phyloP scores from a whole-genome alignment of 2,329 filamentous ascomycete species.

The Blastomyces percursus region DNA sequence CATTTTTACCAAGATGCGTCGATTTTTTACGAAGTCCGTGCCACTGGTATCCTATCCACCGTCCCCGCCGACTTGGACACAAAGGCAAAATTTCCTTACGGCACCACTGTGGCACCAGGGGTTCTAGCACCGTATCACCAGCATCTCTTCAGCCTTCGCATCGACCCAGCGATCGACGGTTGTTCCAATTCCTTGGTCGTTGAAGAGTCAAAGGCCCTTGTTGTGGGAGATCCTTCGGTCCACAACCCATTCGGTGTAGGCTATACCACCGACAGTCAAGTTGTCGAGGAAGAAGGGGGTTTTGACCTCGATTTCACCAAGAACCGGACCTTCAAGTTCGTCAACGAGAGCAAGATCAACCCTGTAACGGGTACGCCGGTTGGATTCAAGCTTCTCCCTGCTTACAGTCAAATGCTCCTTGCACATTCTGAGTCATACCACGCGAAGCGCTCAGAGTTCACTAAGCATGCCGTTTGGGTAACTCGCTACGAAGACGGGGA shows the following conservation, averaged over 20 bases:
- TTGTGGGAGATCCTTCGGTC: slow-evolving; percentile 35
- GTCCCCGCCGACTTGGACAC: slow-evolving; percentile 50
- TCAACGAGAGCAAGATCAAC: slow-evolving; percentile 44
- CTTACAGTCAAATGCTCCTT: slow-evolving; percentile 48
- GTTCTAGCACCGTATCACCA: slow-evolving; percentile 60
- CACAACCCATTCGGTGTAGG: slow-evolving; percentile 44
- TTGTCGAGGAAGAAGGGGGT: slow-evolving; percentile 38
- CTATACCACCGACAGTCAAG: slow-evolving; percentile 39
- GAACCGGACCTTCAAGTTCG: slow-evolving; percentile 48
- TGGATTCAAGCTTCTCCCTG: slow-evolving; percentile 46
- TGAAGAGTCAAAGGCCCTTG: slow-evolving; percentile 49
- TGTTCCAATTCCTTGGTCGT: slow-evolving; percentile 44
- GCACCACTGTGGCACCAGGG: slow-evolving; percentile 55
- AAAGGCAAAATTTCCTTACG: slow-evolving; percentile 46
- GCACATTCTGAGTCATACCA: slow-evolving; percentile 45
- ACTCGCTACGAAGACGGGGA: slow-evolving; percentile 43
- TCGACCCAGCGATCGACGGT: slow-evolving; percentile 50
- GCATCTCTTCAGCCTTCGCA: slow-evolving; percentile 60
- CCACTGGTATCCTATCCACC: slow-evolving; percentile 50
- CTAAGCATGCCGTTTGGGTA: slow-evolving; percentile 46
- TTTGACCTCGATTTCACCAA: slow-evolving; percentile 34
- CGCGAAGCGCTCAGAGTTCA: slow-evolving; percentile 43
- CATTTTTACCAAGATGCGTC: slow-evolving; percentile 42
- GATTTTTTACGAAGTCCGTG: slow-evolving; percentile 32
- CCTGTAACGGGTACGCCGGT: slow-evolving; percentile 43